Evolutionary conservation across 805 yeast genomes (phyloP).

Genomic region (Candida montana): DNA sequence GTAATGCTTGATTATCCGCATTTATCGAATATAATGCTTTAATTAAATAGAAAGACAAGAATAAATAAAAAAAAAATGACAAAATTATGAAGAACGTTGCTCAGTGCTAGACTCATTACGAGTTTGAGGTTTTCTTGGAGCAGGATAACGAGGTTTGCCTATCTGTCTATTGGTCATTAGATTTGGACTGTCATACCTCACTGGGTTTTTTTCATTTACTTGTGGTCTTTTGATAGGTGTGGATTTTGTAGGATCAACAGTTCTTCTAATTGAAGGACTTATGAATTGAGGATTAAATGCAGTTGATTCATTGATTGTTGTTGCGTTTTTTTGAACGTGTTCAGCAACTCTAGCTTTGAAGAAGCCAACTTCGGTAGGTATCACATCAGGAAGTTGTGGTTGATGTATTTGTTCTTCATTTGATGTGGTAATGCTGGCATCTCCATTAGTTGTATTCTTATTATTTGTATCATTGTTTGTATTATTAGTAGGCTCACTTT

Average conservation of each 20-base stretch:
- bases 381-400: not conserved
- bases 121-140: constrained; percentile 11
- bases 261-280: constrained; percentile 50
- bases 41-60: no score
- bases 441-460: constrained; percentile 9
- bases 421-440: constrained; percentile 7
- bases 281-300: constrained; percentile 54
- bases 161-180: constrained; percentile 23
- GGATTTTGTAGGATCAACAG: constrained; percentile 64
- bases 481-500: constrained; percentile 8
- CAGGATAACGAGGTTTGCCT: constrained; percentile 25
- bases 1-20: no score
- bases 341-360: constrained; percentile 65
- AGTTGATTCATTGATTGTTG: constrained; percentile 28
- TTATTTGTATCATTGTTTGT: not conserved
- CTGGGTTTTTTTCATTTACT: constrained; percentile 10
- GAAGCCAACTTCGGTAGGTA: constrained; percentile 34
- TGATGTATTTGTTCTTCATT: constrained; percentile 1
- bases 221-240: constrained; percentile 49
- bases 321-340: constrained; percentile 39
- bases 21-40: no score
- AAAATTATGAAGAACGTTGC: not conserved
- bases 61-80: no score
- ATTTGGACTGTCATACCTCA: constrained; percentile 26
- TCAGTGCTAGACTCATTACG: not conserved